These are phyloP conservation scores for Cicer cuneatum DNA, from an alignment of 306 rosid genomes.

Conservation along the genomic window DNA sequence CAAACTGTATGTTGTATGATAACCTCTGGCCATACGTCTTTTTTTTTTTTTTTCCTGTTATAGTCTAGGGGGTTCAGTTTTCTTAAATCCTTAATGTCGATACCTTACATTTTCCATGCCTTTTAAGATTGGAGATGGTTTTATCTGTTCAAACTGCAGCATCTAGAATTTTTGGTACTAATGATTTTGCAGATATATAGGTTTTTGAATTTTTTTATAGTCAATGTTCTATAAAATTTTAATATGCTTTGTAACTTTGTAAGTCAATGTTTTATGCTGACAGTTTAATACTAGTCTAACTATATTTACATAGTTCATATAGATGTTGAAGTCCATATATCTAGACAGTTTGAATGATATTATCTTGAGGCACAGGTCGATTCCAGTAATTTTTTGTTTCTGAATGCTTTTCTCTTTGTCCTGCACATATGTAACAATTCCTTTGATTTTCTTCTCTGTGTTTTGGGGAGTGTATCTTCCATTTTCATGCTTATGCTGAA, in stretches of 20 bases:
- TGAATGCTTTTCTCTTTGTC: not conserved
- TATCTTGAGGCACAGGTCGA: not conserved
- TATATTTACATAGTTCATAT: not conserved
- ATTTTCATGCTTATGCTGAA: conserved; percentile 7
- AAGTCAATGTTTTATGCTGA: conserved; percentile 13
- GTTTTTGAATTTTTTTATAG: not conserved
- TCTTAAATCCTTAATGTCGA: not conserved
- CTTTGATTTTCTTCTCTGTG: not conserved
- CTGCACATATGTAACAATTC: not conserved
- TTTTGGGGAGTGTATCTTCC: not conserved
- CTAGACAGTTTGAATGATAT: conserved; percentile 6
- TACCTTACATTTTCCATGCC: not conserved
- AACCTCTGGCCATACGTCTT: not conserved
- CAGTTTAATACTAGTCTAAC: conserved; percentile 28
- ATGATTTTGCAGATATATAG: not conserved
- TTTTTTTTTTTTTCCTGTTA: not conserved
- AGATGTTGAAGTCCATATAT: not conserved
- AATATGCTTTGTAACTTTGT: conserved; percentile 12
- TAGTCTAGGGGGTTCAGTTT: not conserved
- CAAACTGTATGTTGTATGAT: not conserved
- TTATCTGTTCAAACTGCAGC: not conserved
- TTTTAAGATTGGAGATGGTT: conserved; percentile 1
- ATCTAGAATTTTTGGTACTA: not conserved
- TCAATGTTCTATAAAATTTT: conserved; percentile 1
- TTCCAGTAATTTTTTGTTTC: not conserved